A percentile compares a stretch with the other conserved stretches of the same genome.
phyloP scores from a whole-genome alignment of 345 rosid genomes.

The Hibiscus tridactylites region DNA sequence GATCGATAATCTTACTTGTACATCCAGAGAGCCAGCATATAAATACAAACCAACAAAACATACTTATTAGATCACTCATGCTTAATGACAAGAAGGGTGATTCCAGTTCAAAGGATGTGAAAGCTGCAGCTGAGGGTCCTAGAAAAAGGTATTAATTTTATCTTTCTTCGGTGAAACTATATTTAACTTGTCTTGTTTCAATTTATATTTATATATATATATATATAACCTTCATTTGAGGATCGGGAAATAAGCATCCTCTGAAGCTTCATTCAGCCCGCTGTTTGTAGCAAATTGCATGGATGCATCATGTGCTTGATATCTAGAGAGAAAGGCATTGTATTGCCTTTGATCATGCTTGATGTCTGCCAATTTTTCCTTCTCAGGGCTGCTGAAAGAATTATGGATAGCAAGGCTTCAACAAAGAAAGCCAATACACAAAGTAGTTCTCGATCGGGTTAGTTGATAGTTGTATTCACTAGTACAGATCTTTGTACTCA shows the following conservation, averaged over 20 bases:
- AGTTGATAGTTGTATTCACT: slow-evolving; percentile 9
- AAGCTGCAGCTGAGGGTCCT: slow-evolving; percentile 51
- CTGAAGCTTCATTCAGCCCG: background rate
- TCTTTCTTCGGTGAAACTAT: slow-evolving; percentile 1
- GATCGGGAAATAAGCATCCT: background rate
- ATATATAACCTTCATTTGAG: background rate
- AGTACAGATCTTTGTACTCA: background rate
- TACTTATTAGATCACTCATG: slow-evolving; percentile 18
- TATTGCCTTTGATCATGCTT: background rate
- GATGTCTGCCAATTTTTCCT: slow-evolving; percentile 6
- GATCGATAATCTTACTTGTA: background rate
- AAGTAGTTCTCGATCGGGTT: slow-evolving; percentile 53
- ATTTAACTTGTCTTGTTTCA: background rate
- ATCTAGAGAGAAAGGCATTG: background rate
- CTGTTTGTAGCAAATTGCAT: background rate
- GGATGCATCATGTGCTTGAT: background rate
- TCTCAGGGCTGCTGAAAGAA: slow-evolving; percentile 56
- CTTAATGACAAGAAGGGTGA: slow-evolving; percentile 54
- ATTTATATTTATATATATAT: background rate
- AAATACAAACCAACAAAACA: background rate
- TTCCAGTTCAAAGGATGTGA: slow-evolving; percentile 48
- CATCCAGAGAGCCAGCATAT: background rate
- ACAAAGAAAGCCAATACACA: slow-evolving; percentile 56
- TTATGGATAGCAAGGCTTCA: slow-evolving; percentile 41
- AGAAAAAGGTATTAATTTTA: slow-evolving; percentile 53